Evolutionary conservation across 352 stramenopile genomes (phyloP), one percentile per base, ranked within the genome.

Genomic region (Phytopythium sindhum): DNA sequence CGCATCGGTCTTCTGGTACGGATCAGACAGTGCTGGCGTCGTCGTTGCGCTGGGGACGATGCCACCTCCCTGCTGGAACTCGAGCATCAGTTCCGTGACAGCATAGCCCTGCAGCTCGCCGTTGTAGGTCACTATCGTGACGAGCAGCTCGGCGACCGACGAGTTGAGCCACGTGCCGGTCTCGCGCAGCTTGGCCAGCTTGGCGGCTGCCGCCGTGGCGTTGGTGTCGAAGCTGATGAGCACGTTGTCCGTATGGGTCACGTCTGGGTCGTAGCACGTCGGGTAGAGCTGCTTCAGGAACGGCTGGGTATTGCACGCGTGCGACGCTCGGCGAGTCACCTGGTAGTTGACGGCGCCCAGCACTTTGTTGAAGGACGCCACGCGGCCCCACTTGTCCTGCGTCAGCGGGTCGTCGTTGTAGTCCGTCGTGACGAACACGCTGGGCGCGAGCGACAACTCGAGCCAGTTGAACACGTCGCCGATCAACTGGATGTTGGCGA

Each of bases 111-210:
- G 61, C 8, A 88, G 41, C 50, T 88, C 78, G 29, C 78, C 76
- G 29, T 88, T 84, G 72, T 84, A 88, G 6, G 68, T 80, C 35
- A 84, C 71, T 42, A 86, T 58, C 4, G 69, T 86, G 51, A 84
- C 67, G 33, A 71, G 7, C 10, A 88, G 78, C 45, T 74, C 58
- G 17, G 80, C 57, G 2, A 68, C 75, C 6, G 72, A 71, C 52
- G 73, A 72, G 57, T 78, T 66, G 54, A 86, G 65, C 76, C 78
- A 88, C 3, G 61, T 47, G 21, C 78, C 76, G 10, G 31, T 47
- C 0, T 26, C 33, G 35, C 84, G 74, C 29, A 84, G 56, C 5
- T 59, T 47, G 11, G 26, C 54, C n/a, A 87, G 64, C 23, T 64
- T 51, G 7, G 53, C 39, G 0, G 57, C 60, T 0, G 78, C 76